A percentile compares a stretch with the other conserved stretches of the same genome.
Conservation (phyloP, 2,329 filamentous ascomycete genomes). For the Aspergillus chevalieri region DNA sequence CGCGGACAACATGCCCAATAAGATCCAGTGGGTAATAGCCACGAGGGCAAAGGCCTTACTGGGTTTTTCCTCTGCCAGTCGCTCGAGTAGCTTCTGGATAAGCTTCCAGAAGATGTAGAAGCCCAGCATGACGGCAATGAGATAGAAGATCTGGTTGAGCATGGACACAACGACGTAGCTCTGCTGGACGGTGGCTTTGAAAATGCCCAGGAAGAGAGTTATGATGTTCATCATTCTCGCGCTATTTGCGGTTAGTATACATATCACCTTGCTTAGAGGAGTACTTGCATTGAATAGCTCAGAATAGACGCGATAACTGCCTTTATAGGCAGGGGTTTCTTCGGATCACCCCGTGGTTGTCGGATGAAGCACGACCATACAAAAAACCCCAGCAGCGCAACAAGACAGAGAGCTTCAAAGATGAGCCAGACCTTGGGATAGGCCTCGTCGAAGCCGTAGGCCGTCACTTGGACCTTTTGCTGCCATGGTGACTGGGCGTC, state of each 20-base stretch:
- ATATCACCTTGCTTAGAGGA: not conserved
- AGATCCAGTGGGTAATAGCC: conserved; percentile 11
- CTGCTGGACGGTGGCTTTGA: conserved; percentile 10
- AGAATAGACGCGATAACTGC: conserved; percentile 8
- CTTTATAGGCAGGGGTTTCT: conserved; percentile 8
- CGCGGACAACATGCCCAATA: conserved; percentile 6
- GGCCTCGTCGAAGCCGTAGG: not conserved
- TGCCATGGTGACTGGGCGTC: not conserved
- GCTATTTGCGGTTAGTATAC: conserved; percentile 8
- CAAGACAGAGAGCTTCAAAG: conserved; percentile 13
- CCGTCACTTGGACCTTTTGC: not conserved
- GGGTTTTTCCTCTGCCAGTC: conserved; percentile 6
- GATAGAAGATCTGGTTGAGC: conserved; percentile 13
- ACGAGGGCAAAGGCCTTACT: conserved; percentile 11
- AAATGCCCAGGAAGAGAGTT: conserved; percentile 10
- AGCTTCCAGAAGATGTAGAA: conserved; percentile 17
- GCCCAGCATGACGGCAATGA: conserved; percentile 8
- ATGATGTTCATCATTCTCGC: conserved; percentile 5
- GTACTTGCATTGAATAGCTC: conserved; percentile 9
- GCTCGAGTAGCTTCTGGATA: conserved; percentile 13
- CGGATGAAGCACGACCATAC: conserved; percentile 14
- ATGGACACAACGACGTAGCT: conserved; percentile 18
- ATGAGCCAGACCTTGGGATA: conserved; percentile 5
- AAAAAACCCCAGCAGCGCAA: conserved; percentile 12
- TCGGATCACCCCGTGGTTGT: conserved; percentile 2